Evolutionary conservation across 371 early-diverging fungal species (phyloP).

Genomic region (Chytridium lagenaria): DNA sequence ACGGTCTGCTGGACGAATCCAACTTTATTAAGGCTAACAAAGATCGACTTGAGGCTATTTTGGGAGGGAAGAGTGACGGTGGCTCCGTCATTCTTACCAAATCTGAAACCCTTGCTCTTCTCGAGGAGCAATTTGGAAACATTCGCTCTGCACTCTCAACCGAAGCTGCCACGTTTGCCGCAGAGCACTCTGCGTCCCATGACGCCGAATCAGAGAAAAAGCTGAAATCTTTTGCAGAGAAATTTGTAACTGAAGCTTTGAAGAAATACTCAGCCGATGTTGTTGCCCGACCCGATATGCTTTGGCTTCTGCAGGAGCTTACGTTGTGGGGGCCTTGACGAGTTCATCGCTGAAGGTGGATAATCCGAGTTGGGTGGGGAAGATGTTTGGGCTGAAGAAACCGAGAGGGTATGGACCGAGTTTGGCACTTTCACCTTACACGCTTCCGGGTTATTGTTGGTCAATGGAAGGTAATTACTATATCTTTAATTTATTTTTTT

Average conservation of each 20-base stretch:
- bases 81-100: background rate
- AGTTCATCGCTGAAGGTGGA: constrained; percentile 48
- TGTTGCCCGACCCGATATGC: constrained; percentile 74
- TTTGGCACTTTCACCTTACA: constrained; percentile 26
- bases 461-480: constrained; percentile 55
- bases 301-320: constrained; percentile 67
- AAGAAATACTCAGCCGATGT: constrained; percentile 59
- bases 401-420: constrained; percentile 24
- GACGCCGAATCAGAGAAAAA: background rate
- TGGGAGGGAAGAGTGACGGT: background rate
- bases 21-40: constrained; percentile 4
- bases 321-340: constrained; percentile 66
- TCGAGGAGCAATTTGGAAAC: background rate
- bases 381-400: background rate
- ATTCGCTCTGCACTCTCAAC: too few species aligned
- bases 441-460: constrained; percentile 71
- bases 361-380: constrained; percentile 2
- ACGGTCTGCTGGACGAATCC: background rate
- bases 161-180: background rate
- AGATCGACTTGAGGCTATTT: background rate
- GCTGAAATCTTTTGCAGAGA: constrained; percentile 21
- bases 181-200: background rate
- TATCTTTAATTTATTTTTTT: background rate
- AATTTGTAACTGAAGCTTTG: constrained; percentile 50
- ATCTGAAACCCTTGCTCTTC: background rate